phyloP scores from a whole-genome alignment of 1,139 yeast species.

The Pichia sp. region DNA sequence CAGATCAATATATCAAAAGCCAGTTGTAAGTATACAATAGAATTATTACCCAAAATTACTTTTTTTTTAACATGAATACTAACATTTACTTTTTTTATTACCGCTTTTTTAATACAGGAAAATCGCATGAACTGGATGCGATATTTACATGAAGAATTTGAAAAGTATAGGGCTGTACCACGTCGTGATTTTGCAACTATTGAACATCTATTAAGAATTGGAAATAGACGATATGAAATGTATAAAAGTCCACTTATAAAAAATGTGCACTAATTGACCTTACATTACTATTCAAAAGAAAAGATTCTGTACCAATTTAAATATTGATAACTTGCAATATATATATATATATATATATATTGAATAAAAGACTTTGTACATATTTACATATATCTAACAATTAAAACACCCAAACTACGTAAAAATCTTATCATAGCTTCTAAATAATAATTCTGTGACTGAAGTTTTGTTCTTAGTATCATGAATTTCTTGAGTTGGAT shows the following conservation, averaged over 20 bases:
- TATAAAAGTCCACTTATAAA: conserved; percentile 62
- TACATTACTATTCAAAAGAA: not conserved
- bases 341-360: conserved; percentile 10
- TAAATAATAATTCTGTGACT: conserved; percentile 69
- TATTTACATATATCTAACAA: conserved; percentile 8
- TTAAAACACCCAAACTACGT: not conserved
- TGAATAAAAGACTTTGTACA: not conserved
- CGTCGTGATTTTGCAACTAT: conserved; percentile 81
- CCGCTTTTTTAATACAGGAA: conserved; percentile 5
- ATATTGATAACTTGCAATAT: not conserved
- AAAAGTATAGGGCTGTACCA: conserved; percentile 49
- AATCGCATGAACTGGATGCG: conserved; percentile 37
- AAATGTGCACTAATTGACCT: conserved; percentile 42
- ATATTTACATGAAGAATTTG: conserved; percentile 47
- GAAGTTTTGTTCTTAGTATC: conserved; percentile 84
- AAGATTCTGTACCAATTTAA: no score
- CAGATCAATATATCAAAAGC: conserved; percentile 51
- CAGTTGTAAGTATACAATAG: conserved; percentile 31
- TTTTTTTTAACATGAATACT: not conserved
- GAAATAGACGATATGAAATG: conserved; percentile 66
- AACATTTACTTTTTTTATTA: not conserved
- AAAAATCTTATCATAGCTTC: conserved; percentile 32
- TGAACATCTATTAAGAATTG: conserved; percentile 77
- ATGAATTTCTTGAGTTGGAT: conserved; percentile 75
- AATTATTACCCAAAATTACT: no score